Base-by-base conservation (phyloP, 768 basidiomycete genomes). In the Ramaria rubella region DNA sequence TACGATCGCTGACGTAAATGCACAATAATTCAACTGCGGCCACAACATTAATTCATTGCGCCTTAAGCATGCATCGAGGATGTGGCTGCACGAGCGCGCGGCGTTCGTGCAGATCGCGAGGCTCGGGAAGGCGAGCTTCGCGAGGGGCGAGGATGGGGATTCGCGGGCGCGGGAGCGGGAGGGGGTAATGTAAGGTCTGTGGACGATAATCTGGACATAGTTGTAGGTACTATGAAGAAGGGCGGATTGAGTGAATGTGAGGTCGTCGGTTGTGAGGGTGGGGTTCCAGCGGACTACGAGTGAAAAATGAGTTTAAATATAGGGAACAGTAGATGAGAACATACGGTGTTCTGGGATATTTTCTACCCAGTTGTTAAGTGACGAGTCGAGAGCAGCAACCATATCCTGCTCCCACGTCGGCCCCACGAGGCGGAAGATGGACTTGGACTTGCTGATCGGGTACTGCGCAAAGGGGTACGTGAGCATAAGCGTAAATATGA, bases 301-400 rank as follows among this genome's bases (percentile, higher is more conserved):
- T 19, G 34, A 52, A 19, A 24, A 23, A 42, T 34, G 50, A 45
- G 38, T 50, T 57, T 49, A 59, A 14, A 12, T 45, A 42, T 51
- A 45, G 29, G 27, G 15, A 43, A 34, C 15, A n/a, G 17, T 24
- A n/a, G 49, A 12, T 14, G 51, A 34, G 29, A 42, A 71, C 83
- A 55, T 61, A 87, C 86, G 64, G 62, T 87, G 83, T 36, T 80
- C 74, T 11, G 90, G 90, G 17, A 90, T 71, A 7, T 77, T 75
- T 49, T 85, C 81, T 11, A 79, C 69, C 88, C 90, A 94, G 57
- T 84, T 79, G 58, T 82, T 81, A 62, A 93, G 74, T 0, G 83
- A 83, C 5, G 77, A 74, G 63, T 86, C 85, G 31, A 92, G 72
- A 56, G 87, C 83, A 15, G 80, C 75, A 15, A 90, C 73, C 29